Percentiles rank a stretch among this genome's conserved stretches.
phyloP scores from a whole-genome alignment of 345 rosid genomes.

The Corymbia maculata region DNA sequence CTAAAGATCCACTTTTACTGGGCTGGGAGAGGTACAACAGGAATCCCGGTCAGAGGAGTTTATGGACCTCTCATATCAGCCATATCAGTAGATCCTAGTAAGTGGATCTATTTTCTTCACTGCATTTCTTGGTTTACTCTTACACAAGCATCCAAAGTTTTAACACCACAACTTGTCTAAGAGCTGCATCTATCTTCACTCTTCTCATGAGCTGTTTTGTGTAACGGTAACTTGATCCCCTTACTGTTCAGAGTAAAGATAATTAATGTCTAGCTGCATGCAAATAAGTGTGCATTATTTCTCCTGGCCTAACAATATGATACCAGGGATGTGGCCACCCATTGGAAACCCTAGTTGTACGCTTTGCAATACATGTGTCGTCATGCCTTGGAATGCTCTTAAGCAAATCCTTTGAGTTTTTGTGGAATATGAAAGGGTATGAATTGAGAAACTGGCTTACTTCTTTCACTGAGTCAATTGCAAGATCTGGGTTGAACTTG shows the following conservation, averaged over 20 bases:
- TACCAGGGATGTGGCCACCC: neutral
- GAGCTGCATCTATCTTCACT: neutral
- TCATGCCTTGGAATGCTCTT: neutral
- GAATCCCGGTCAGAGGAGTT: slow-evolving; percentile 52
- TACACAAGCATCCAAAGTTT: neutral
- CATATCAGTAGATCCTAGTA: slow-evolving; percentile 55
- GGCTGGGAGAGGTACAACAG: slow-evolving; percentile 78
- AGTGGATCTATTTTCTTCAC: slow-evolving; percentile 3
- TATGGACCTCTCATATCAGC: slow-evolving; percentile 82
- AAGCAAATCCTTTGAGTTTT: neutral
- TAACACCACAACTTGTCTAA: neutral
- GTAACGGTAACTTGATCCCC: neutral
- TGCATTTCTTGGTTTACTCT: neutral
- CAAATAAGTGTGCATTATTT: neutral
- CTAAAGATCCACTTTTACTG: slow-evolving; percentile 62
- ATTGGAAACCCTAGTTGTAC: neutral
- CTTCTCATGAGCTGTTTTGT: neutral
- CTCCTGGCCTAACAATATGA: neutral
- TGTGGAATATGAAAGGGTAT: neutral
- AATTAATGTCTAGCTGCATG: neutral
- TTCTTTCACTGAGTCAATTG: too few species aligned
- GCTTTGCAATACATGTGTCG: neutral
- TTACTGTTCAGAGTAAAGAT: neutral
- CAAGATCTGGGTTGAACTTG: too few species aligned
- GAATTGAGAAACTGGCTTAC: too few species aligned